Evolutionary conservation across 371 early-diverging fungal species (phyloP).

Genomic region (Phascolomyces articulosus): DNA sequence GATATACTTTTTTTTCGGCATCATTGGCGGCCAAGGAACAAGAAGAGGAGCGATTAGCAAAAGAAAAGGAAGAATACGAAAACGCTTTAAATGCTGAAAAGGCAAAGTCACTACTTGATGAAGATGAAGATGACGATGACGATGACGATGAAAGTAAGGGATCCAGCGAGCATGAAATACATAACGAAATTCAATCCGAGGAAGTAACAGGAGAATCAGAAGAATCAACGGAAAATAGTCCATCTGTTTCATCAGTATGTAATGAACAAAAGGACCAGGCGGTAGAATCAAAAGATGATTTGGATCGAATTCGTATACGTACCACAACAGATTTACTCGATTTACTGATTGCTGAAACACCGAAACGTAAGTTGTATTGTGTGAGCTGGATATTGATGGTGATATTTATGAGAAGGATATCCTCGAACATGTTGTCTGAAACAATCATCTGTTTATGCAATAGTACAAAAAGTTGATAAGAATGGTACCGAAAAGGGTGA

Average conservation of each 20-base stretch:
- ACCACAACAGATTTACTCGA: conserved; percentile 52
- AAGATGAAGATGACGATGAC: conserved; percentile 19
- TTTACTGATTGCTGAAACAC: conserved; percentile 45
- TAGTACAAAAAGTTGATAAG: no score
- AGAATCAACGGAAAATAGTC: no score
- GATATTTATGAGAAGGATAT: no score
- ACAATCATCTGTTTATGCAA: no score
- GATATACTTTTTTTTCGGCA: conserved; percentile 93
- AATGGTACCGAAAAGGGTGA: background rate
- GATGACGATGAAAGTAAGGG: conserved; percentile 12
- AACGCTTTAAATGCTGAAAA: conserved; percentile 26
- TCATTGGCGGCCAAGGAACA: conserved; percentile 59
- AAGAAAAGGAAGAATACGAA: conserved; percentile 41
- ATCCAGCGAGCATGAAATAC: background rate
- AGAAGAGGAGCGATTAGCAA: conserved; percentile 52
- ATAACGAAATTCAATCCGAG: conserved; percentile 25
- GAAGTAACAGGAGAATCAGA: conserved; percentile 35
- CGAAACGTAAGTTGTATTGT: conserved; percentile 5
- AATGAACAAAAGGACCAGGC: conserved; percentile 5
- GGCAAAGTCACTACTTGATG: conserved; percentile 6
- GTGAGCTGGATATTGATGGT: no score
- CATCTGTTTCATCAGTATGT: background rate
- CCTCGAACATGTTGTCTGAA: no score
- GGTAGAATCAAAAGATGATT: no score
- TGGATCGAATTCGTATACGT: conserved; percentile 49